A percentile compares a stretch with the other conserved stretches of the same genome.
These are phyloP conservation scores for Silene noctiflora DNA, from an alignment of 179 eudicot species.

Conservation along the genomic window DNA sequence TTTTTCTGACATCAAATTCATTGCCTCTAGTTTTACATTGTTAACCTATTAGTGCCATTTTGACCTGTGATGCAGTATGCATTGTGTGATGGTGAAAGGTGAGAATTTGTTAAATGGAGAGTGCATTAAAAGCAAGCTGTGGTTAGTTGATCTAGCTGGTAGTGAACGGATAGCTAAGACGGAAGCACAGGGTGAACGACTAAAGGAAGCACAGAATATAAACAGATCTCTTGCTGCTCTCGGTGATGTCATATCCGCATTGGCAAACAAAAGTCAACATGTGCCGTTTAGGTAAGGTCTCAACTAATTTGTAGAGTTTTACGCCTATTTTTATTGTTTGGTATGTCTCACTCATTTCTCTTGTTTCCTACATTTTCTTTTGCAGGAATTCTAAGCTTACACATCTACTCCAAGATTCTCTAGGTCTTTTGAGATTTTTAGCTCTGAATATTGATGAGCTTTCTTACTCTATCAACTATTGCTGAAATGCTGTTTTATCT, in stretches of 20 bases:
- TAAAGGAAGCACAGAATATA: constrained; percentile 88
- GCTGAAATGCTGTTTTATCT: constrained; percentile 9
- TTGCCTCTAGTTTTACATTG: background rate
- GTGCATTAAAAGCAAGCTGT: constrained; percentile 84
- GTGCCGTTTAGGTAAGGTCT: constrained; percentile 68
- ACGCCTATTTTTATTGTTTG: background rate
- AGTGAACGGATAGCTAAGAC: constrained; percentile 93
- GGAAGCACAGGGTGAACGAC: constrained; percentile 87
- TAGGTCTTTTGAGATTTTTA: constrained; percentile 48
- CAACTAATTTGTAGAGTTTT: background rate
- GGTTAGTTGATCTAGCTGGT: constrained; percentile 95
- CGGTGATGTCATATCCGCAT: constrained; percentile 89
- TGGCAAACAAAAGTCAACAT: constrained; percentile 80
- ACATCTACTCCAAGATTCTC: constrained; percentile 92
- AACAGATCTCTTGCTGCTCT: constrained; percentile 94
- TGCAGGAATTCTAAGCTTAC: constrained; percentile 97
- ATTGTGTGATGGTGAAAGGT: constrained; percentile 95
- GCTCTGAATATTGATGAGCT: background rate
- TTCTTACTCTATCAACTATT: background rate
- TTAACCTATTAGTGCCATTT: background rate
- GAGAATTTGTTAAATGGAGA: constrained; percentile 78
- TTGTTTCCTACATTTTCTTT: background rate
- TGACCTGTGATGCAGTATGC: constrained; percentile 57
- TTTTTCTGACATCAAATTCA: background rate
- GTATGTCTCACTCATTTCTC: constrained; percentile 9